Base-by-base conservation (phyloP, 805 yeast genomes). In the Teunomyces funiuensis region DNA sequence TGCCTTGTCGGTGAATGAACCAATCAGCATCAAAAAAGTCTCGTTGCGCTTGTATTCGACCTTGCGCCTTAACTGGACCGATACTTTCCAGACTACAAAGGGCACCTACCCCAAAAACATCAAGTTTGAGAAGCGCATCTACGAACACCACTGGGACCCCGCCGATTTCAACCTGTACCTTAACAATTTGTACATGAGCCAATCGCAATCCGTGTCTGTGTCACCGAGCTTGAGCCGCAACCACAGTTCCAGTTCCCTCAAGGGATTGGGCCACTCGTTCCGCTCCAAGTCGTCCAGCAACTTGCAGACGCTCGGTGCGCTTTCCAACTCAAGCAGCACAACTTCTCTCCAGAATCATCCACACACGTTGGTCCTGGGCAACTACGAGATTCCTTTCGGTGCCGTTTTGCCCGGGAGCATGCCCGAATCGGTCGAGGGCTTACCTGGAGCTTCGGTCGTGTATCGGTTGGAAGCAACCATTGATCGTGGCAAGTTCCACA, bases 341-440 rank as follows among this genome's bases (percentile, higher is more conserved):
- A 27, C 39, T 11, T 15, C 25, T 16, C 39, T 39, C 6, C 40
- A 14, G 25, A 42, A 40, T 10, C 25, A 17, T 3, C 14, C 41
- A 23, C 78, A 76, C 45, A 63, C 73, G 4, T 59, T 85, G 41
- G 73, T 71, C 1, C 79, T 76, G 45, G 98, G 98, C 0, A 86
- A 86, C 60, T 89, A 91, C 57, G 95, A 86, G 55, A 79, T 93
- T 53, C 97, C 98, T 0, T 93, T 93, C 59, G 83, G 83, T 46
- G 77, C 91, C 0, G 74, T 89, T 17, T 57, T 91, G 16, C 96
- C 96, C 0, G 98, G 98, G 1, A 73, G 81, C 28, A 73, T 85
- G 34, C 82, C 88, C 1, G 99, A 93, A 61, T 83, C 95, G 19
- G 83, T 93, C 6, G 96, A 90, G 58, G 97, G 97, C 8, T 70